phyloP scores from a whole-genome alignment of 805 yeast genomes.

The Saturnispora diversa region DNA sequence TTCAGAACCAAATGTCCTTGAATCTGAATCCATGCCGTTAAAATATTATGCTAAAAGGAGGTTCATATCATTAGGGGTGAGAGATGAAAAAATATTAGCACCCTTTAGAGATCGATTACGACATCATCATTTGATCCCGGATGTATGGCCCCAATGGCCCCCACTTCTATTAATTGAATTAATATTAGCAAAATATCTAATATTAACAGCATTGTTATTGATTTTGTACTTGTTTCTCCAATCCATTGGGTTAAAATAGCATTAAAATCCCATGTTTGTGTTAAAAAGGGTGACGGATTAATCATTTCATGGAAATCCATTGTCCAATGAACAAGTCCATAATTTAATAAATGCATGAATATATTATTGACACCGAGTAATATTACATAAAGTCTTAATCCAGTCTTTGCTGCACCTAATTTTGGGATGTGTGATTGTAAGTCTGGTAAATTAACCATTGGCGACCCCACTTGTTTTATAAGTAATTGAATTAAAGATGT shows the following conservation, averaged over 20 bases:
- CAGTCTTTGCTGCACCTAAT: constrained; percentile 2
- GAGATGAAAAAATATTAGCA: too few species aligned
- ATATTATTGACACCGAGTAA: constrained; percentile 1
- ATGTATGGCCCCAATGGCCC: constrained; percentile 2
- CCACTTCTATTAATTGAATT: constrained; percentile 1
- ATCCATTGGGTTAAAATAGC: constrained; percentile 7
- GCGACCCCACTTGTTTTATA: neutral
- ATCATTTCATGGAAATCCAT: neutral
- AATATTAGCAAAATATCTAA: neutral
- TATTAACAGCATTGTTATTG: neutral
- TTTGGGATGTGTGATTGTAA: neutral
- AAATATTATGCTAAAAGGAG: too few species aligned
- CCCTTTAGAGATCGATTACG: too few species aligned
- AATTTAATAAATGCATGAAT: constrained; percentile 1
- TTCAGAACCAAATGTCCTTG: neutral
- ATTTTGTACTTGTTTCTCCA: neutral
- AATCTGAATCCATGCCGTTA: too few species aligned
- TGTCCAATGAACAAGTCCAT: neutral
- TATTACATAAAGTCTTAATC: constrained; percentile 4
- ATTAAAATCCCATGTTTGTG: neutral
- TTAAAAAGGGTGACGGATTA: neutral
- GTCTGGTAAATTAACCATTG: neutral
- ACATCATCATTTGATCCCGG: too few species aligned
- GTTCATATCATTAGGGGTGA: too few species aligned
- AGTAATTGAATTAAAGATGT: neutral